phyloP scores from a whole-genome alignment of 164 flowering plant genomes.

The Macadamia tetraphylla region DNA sequence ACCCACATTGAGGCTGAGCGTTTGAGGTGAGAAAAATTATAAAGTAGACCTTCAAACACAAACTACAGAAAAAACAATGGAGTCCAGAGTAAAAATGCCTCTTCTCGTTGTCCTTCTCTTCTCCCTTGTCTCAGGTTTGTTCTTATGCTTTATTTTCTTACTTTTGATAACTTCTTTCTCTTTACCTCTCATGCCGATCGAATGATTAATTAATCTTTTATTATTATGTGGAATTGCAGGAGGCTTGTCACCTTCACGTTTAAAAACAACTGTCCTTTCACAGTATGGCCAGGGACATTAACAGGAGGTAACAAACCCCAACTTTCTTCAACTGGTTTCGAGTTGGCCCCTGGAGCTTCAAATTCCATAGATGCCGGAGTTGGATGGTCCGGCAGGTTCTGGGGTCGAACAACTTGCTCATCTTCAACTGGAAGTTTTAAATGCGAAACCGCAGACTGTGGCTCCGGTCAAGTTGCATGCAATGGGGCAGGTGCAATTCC shows the following conservation, averaged over 20 bases:
- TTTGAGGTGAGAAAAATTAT: no score
- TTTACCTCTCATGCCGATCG: no score
- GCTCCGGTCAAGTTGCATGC: constrained; percentile 26
- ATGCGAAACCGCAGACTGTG: constrained; percentile 37
- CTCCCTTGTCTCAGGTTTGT: no score
- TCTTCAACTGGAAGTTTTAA: constrained; percentile 13
- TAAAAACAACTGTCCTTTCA: constrained; percentile 25
- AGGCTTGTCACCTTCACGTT: constrained; percentile 12
- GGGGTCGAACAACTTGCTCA: constrained; percentile 36
- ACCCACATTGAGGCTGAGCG: no score
- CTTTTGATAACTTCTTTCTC: no score
- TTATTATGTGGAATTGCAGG: no score
- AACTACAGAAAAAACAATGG: no score
- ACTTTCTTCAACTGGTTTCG: constrained; percentile 24
- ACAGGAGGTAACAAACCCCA: constrained; percentile 15
- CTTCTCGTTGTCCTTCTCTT: no score
- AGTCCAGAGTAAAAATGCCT: no score
- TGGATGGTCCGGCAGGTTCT: constrained; percentile 36
- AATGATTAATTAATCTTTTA: no score
- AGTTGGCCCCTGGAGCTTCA: constrained; percentile 15
- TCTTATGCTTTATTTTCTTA: no score
- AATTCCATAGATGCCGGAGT: constrained; percentile 4
- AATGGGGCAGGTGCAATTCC: constrained; percentile 33
- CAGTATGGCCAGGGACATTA: constrained; percentile 36
- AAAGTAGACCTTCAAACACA: no score